A percentile compares a stretch with the other conserved stretches of the same genome.
phyloP scores from a whole-genome alignment of 495 filamentous ascomycete genomes.

The Platismatia glauca region DNA sequence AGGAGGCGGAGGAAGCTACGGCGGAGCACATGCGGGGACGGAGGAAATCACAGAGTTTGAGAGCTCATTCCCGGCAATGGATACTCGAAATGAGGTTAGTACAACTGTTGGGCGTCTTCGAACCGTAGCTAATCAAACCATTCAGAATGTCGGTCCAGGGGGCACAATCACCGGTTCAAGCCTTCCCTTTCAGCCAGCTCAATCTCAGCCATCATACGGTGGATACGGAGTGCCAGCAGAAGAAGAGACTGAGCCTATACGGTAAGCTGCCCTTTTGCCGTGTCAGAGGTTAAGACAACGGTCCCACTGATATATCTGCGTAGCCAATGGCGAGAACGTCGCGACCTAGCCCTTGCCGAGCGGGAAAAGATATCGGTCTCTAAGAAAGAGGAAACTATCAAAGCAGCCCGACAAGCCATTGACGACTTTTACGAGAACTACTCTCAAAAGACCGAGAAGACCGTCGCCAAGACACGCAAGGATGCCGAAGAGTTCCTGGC shows the following conservation, averaged over 20 bases:
- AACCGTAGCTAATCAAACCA: slow-evolving; percentile 5
- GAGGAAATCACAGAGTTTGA: slow-evolving; percentile 69
- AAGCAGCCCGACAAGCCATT: slow-evolving; percentile 78
- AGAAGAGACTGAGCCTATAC: slow-evolving; percentile 80
- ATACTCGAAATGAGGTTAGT: slow-evolving; percentile 69
- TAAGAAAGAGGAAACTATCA: slow-evolving; percentile 72
- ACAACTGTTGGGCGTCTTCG: not conserved
- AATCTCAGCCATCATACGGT: slow-evolving; percentile 34
- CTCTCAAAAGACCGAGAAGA: slow-evolving; percentile 93
- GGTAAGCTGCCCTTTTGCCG: slow-evolving; percentile 31
- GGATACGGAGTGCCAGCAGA: slow-evolving; percentile 44
- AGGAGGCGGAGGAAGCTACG: slow-evolving; percentile 45
- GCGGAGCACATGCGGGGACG: slow-evolving; percentile 33
- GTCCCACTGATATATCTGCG: not conserved
- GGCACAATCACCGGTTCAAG: slow-evolving; percentile 80
- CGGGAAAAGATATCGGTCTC: slow-evolving; percentile 66
- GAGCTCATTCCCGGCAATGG: slow-evolving; percentile 77
- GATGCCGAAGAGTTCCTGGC: slow-evolving; percentile 94
- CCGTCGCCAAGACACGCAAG: slow-evolving; percentile 67
- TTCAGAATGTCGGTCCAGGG: slow-evolving; percentile 71
- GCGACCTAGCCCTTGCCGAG: slow-evolving; percentile 64
- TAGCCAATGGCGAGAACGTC: slow-evolving; percentile 82
- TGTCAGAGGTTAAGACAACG: slow-evolving; percentile 1
- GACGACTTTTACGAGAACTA: slow-evolving; percentile 99
- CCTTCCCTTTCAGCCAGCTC: slow-evolving; percentile 59